Conservation (phyloP, 768 basidiomycete species). For the Gautieria morchelliformis region DNA sequence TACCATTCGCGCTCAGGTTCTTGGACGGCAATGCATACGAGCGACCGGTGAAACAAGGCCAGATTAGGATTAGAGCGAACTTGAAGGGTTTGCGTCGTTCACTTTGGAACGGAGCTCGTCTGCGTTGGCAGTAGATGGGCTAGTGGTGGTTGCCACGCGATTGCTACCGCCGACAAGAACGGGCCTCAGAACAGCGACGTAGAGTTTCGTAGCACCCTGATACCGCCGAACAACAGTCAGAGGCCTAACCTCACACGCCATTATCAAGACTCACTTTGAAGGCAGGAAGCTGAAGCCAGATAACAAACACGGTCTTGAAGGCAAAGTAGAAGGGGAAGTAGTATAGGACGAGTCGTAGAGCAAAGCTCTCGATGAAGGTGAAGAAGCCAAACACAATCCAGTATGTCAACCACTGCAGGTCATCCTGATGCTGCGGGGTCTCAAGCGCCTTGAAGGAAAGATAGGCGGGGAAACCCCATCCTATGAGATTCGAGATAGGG, state of each 20-base stretch:
- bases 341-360: slow-evolving; percentile 75
- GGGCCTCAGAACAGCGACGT: slow-evolving; percentile 70
- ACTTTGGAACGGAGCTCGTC: slow-evolving; percentile 30
- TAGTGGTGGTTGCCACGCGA: slow-evolving; percentile 21
- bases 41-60: not conserved
- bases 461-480: slow-evolving; percentile 91
- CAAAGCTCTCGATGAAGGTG: slow-evolving; percentile 86
- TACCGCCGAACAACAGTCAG: slow-evolving; percentile 5
- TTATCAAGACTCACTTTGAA: slow-evolving; percentile 59
- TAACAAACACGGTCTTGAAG: slow-evolving; percentile 82
- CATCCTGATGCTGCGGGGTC: slow-evolving; percentile 68
- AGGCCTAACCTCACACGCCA: not conserved
- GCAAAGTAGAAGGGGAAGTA: slow-evolving; percentile 93
- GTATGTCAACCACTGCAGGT: slow-evolving; percentile 96
- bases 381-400: slow-evolving; percentile 93
- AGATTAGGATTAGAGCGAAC: not conserved
- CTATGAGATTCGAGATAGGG: slow-evolving; percentile 89
- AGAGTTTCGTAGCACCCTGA: slow-evolving; percentile 81
- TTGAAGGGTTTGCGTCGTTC: slow-evolving; percentile 9
- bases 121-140: slow-evolving; percentile 44
- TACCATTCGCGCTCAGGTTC: not conserved
- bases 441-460: slow-evolving; percentile 94
- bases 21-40: not conserved
- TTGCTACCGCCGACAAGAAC: slow-evolving; percentile 54
- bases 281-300: slow-evolving; percentile 85